Percentiles rank a stretch among this genome's conserved stretches.
phyloP scores from a whole-genome alignment of 1,139 yeast species.

The Debaryomyces robertsiae region DNA sequence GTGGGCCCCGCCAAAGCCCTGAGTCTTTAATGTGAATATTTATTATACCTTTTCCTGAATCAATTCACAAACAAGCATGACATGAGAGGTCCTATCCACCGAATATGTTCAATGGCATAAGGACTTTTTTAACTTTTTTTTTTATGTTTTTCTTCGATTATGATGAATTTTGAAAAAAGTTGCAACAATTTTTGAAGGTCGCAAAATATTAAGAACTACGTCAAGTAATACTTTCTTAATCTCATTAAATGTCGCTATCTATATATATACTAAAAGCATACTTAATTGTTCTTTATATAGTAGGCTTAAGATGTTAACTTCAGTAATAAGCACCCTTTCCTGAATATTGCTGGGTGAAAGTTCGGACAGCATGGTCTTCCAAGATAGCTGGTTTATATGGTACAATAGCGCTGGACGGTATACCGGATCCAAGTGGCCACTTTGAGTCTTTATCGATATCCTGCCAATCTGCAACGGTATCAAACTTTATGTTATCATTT shows the following conservation, averaged over 20 bases:
- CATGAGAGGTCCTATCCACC: no score
- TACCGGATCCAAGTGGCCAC: slow-evolving; percentile 49
- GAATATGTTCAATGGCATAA: no score
- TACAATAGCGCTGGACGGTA: slow-evolving; percentile 31
- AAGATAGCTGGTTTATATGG: slow-evolving; percentile 16
- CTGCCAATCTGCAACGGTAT: slow-evolving; percentile 39
- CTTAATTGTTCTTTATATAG: no score
- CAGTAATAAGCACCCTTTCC: slow-evolving; percentile 15
- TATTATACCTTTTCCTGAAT: no score
- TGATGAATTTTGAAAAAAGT: slow-evolving; percentile 1
- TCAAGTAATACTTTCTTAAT: no score
- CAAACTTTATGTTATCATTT: slow-evolving; percentile 44
- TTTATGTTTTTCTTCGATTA: neutral
- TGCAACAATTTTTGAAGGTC: neutral
- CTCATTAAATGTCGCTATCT: no score
- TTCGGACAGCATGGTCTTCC: neutral
- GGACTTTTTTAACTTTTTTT: neutral
- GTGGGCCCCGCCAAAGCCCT: no score
- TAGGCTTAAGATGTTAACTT: no score
- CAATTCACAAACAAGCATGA: no score
- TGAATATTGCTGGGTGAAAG: slow-evolving; percentile 1
- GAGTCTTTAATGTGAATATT: no score
- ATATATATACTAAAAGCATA: no score
- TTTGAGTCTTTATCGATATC: slow-evolving; percentile 42
- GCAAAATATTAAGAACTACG: no score